Evolutionary conservation across 2,329 filamentous ascomycete genomes (phyloP).

Genomic region (Phaeosphaeriaceae sp.): DNA sequence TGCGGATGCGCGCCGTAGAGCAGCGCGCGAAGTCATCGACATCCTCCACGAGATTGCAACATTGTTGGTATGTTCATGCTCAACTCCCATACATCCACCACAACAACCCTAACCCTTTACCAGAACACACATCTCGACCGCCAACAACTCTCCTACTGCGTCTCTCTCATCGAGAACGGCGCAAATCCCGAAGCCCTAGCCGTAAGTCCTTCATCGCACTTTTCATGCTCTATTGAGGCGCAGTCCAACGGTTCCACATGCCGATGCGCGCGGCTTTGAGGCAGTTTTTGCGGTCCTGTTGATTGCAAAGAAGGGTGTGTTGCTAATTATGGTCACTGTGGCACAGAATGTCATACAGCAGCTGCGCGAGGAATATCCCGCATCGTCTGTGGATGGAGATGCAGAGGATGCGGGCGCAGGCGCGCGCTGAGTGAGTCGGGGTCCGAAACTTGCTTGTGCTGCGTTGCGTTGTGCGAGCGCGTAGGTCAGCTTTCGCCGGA

Average conservation of each 20-base stretch:
- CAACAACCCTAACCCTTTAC: constrained; percentile 1
- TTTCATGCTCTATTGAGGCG: constrained; percentile 7
- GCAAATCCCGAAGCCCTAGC: constrained; percentile 95
- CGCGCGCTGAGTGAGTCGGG: constrained; percentile 26
- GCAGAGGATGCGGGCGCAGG: constrained; percentile 26
- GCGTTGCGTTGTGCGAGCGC: constrained; percentile 15
- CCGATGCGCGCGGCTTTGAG: constrained; percentile 13
- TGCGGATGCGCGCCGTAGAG: constrained; percentile 67
- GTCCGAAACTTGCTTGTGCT: constrained; percentile 14
- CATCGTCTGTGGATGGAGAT: constrained; percentile 36
- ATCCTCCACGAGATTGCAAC: constrained; percentile 87
- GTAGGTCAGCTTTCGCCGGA: background rate
- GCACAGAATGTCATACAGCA: constrained; percentile 56
- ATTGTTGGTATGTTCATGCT: constrained; percentile 71
- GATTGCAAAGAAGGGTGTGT: background rate
- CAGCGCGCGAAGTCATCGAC: constrained; percentile 80
- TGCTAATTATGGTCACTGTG: constrained; percentile 15
- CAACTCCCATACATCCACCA: background rate
- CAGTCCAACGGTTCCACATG: constrained; percentile 11
- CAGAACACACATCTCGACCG: constrained; percentile 95
- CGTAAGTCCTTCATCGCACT: constrained; percentile 63
- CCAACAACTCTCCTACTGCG: constrained; percentile 89
- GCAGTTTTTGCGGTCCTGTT: background rate
- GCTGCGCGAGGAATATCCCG: constrained; percentile 51
- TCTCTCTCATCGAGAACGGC: constrained; percentile 95